phyloP scores from a whole-genome alignment of 495 filamentous ascomycete species.

The Glutinoglossum americanum region DNA sequence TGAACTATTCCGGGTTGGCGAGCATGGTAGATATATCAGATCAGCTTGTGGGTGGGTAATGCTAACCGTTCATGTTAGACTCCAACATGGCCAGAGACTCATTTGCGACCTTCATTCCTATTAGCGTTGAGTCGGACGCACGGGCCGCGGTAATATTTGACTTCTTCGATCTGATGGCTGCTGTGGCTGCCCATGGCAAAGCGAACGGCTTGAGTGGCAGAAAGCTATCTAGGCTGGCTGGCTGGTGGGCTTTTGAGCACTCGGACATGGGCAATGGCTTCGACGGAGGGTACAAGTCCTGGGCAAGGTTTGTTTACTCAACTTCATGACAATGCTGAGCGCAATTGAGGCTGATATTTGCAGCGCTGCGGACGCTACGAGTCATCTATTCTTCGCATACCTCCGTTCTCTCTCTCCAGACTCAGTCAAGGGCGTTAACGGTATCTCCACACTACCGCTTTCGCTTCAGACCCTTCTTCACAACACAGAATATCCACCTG shows the following conservation, averaged over 20 bases:
- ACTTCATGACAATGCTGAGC: conserved; percentile 10
- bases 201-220: conserved; percentile 81
- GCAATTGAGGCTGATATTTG: conserved; percentile 6
- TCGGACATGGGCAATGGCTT: conserved; percentile 74
- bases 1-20: conserved; percentile 84
- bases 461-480: conserved; percentile 77
- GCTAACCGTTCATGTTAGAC: conserved; percentile 30
- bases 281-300: conserved; percentile 78
- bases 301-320: conserved; percentile 33
- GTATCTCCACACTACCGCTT: conserved; percentile 66
- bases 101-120: conserved; percentile 87
- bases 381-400: conserved; percentile 95
- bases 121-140: conserved; percentile 77
- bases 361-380: conserved; percentile 84
- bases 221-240: conserved; percentile 84
- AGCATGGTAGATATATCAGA: conserved; percentile 41
- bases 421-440: conserved; percentile 39
- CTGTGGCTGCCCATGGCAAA: conserved; percentile 66
- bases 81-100: conserved; percentile 81
- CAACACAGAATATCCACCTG: conserved; percentile 87
- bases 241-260: conserved; percentile 98
- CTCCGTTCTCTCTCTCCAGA: conserved; percentile 75
- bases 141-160: conserved; percentile 80
- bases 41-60: not conserved
- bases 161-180: conserved; percentile 86